Percentiles rank a stretch among this genome's conserved stretches.
Conservation (phyloP, 257 asterid species). For the Sherardia arvensis region DNA sequence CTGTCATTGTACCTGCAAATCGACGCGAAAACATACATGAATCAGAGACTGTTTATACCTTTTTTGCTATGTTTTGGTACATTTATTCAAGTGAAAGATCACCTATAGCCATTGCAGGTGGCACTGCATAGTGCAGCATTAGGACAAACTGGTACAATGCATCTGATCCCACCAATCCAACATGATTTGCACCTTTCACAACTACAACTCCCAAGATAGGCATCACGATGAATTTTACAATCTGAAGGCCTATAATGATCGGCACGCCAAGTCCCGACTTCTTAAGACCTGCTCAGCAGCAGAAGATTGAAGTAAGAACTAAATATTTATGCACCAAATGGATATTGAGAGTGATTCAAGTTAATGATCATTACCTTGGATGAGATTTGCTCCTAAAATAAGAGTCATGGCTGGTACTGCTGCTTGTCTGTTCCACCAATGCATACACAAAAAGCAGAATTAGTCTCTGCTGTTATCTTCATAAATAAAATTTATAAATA, state of each 20-base stretch:
- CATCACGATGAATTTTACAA: conserved; percentile 16
- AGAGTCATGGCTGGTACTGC: conserved; percentile 22
- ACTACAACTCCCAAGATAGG: conserved; percentile 25
- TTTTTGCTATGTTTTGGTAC: background rate
- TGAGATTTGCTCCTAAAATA: conserved; percentile 23
- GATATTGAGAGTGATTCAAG: background rate
- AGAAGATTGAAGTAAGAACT: background rate
- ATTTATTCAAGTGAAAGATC: background rate
- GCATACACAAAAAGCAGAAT: background rate
- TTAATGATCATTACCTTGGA: conserved; percentile 12
- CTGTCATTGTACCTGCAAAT: conserved; percentile 22
- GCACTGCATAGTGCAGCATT: conserved; percentile 29
- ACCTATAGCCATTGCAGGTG: conserved; percentile 34
- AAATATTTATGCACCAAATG: background rate
- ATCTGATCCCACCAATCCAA: conserved; percentile 31
- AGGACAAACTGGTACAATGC: conserved; percentile 29
- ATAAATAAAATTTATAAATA: too few species aligned
- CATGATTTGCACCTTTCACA: conserved; percentile 19
- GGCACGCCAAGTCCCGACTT: conserved; percentile 14
- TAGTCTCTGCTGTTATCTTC: too few species aligned
- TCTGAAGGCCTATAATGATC: conserved; percentile 18
- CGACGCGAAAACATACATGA: background rate
- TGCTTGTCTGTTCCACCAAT: conserved; percentile 17
- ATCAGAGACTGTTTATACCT: too few species aligned
- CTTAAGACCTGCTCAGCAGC: conserved; percentile 20